phyloP scores from a whole-genome alignment of 805 yeast genomes.

The Candida incommunis region DNA sequence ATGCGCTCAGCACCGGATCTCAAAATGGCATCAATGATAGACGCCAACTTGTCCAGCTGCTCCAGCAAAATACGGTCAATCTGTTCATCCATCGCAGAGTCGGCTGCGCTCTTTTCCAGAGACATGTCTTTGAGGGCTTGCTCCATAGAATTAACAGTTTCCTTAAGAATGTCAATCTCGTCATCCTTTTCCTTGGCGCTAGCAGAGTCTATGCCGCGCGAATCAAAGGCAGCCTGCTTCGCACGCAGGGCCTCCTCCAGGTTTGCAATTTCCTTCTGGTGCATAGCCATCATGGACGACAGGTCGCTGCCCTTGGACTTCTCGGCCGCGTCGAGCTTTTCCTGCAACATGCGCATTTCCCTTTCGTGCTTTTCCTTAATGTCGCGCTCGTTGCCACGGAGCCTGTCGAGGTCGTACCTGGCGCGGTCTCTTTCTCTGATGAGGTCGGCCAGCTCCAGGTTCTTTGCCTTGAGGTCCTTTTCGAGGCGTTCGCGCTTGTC shows the following conservation, averaged over 20 bases:
- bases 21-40: slow-evolving; percentile 57
- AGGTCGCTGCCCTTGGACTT: slow-evolving; percentile 51
- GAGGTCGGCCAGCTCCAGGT: slow-evolving; percentile 74
- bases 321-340: slow-evolving; percentile 44
- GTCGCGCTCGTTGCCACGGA: slow-evolving; percentile 47
- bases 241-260: slow-evolving; percentile 25
- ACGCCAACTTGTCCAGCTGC: slow-evolving; percentile 33
- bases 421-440: slow-evolving; percentile 86
- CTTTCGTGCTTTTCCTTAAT: slow-evolving; percentile 54
- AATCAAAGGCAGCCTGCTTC: slow-evolving; percentile 19
- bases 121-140: slow-evolving; percentile 44
- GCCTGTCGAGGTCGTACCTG: slow-evolving; percentile 61
- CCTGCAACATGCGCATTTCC: slow-evolving; percentile 45
- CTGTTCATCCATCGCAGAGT: slow-evolving; percentile 41
- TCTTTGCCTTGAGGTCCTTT: slow-evolving; percentile 71
- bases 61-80: slow-evolving; percentile 37
- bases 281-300: slow-evolving; percentile 43
- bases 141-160: slow-evolving; percentile 44
- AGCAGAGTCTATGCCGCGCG: slow-evolving; percentile 16
- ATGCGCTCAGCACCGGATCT: slow-evolving; percentile 54
- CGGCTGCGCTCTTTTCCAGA: slow-evolving; percentile 29
- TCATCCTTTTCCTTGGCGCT: slow-evolving; percentile 53
- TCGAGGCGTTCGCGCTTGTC: slow-evolving; percentile 72
- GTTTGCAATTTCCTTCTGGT: slow-evolving; percentile 45
- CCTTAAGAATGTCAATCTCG: slow-evolving; percentile 66